Conservation (phyloP, 805 yeast genomes). For the Scheffersomyces stipitis region DNA sequence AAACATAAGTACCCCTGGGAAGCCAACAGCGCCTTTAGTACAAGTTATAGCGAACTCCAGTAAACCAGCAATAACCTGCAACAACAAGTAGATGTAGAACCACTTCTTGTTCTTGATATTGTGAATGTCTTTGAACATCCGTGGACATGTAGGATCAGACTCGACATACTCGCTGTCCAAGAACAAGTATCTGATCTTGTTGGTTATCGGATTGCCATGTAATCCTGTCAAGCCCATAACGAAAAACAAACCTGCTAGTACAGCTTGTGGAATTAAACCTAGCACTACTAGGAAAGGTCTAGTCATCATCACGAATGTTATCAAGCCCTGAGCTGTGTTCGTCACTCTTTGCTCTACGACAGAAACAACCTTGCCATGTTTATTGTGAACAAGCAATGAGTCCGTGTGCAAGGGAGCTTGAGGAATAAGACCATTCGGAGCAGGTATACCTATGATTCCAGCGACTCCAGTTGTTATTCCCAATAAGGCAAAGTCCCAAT, state of each 20-base stretch:
- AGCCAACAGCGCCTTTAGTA: slow-evolving; percentile 90
- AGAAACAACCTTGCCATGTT: slow-evolving; percentile 37
- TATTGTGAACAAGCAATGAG: slow-evolving; percentile 61
- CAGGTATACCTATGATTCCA: slow-evolving; percentile 88
- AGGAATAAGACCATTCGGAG: slow-evolving; percentile 95
- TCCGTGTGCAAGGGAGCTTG: slow-evolving; percentile 94
- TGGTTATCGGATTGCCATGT: slow-evolving; percentile 61
- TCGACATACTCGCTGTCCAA: slow-evolving; percentile 50
- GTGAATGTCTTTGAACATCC: slow-evolving; percentile 30
- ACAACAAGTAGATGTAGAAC: slow-evolving; percentile 53
- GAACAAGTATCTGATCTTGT: slow-evolving; percentile 60
- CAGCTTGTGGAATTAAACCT: slow-evolving; percentile 88
- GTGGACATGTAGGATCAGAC: slow-evolving; percentile 37
- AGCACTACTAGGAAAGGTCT: slow-evolving; percentile 81
- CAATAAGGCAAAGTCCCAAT: slow-evolving; percentile 83
- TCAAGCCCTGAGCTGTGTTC: slow-evolving; percentile 79
- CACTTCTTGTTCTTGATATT: slow-evolving; percentile 37
- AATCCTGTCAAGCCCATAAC: slow-evolving; percentile 88
- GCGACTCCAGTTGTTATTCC: slow-evolving; percentile 87
- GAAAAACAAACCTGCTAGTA: slow-evolving; percentile 87
- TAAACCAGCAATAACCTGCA: slow-evolving; percentile 67
- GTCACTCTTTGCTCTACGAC: slow-evolving; percentile 91
- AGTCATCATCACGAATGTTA: slow-evolving; percentile 85
- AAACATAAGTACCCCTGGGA: slow-evolving; percentile 79
- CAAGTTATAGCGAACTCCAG: slow-evolving; percentile 84